These are phyloP conservation scores for Bjerkandera adusta DNA, from an alignment of 1,284 basidiomycete species.

Conservation along the genomic window DNA sequence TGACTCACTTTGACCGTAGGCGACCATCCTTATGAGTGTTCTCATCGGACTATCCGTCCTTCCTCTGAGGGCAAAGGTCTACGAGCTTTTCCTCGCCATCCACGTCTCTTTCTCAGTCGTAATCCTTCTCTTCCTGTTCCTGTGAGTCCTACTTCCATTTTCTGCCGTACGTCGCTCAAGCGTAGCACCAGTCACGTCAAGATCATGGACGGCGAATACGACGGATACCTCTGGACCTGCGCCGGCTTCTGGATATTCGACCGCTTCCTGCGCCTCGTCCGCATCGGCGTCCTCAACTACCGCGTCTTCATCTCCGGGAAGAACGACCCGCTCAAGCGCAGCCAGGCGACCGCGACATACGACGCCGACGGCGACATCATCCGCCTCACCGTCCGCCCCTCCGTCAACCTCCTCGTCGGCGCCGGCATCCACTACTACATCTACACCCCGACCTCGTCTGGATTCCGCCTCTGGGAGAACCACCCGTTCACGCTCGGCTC, in stretches of 20 bases:
- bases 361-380: neutral
- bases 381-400: neutral
- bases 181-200: neutral
- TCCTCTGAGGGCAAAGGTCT: neutral
- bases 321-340: constrained; percentile 1
- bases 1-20: neutral
- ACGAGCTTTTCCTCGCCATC: constrained; percentile 1
- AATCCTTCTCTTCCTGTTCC: constrained; percentile 1
- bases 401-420: neutral
- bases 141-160: neutral
- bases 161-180: neutral
- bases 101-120: neutral
- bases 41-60: neutral
- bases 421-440: constrained; percentile 2
- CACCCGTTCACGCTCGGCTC: neutral
- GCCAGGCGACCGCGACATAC: neutral
- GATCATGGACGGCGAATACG: neutral
- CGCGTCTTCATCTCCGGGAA: neutral
- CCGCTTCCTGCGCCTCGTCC: neutral
- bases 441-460: constrained; percentile 1
- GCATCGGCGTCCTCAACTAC: neutral
- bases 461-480: neutral
- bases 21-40: neutral
- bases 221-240: neutral
- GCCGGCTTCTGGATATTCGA: neutral